Base-by-base conservation (phyloP, 768 basidiomycete species). In the Mycena filopes region DNA sequence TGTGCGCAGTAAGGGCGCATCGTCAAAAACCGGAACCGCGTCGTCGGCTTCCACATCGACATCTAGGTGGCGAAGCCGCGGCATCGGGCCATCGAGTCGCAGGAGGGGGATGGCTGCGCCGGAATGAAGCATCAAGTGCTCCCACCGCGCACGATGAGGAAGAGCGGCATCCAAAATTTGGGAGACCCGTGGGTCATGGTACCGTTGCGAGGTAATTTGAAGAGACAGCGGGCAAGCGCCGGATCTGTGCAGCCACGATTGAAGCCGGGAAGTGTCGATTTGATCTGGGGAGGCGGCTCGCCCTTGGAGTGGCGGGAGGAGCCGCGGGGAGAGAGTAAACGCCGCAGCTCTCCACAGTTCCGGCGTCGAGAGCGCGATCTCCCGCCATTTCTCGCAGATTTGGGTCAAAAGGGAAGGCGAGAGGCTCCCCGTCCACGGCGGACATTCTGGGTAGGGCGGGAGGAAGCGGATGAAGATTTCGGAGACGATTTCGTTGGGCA, bases 111-210 rank as follows among this genome's bases (percentile, higher is more conserved):
- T 43, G 42, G 9, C 9, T 16, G 9, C 3, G 18, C 21, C 18
- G 20, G 9, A 46, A 45, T 58, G n/a, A n/a, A n/a, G n/a, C n/a
- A n/a, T 21, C 9, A 25, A 20, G 18, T 48, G 54, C 10, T 29
- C 43, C 56, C 42, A 58, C 26, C 43, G 56, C 28, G n/a, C 42
- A 7, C 45, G 40, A 47, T 58, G 56, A 23, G 56, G 43, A 28
- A 29, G 8, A 15, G 28, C 12, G 18, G 28, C 21, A 1, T 12
- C 21, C 16, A 48, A 11, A 18, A 48, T 12, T 12, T 18, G 15
- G 28, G 21, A 13, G 9, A n/a, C 16, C 11, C 28, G n/a, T n/a
- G n/a, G 25, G 47, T 12, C 11, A 23, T 48, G 9, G 47, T 23
- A 6, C 7, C 28, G 23, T 18, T 26, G 23, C 23, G 4, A 48